phyloP scores from a whole-genome alignment of 176 grass and related monocot species.

The Ananas comosus region DNA sequence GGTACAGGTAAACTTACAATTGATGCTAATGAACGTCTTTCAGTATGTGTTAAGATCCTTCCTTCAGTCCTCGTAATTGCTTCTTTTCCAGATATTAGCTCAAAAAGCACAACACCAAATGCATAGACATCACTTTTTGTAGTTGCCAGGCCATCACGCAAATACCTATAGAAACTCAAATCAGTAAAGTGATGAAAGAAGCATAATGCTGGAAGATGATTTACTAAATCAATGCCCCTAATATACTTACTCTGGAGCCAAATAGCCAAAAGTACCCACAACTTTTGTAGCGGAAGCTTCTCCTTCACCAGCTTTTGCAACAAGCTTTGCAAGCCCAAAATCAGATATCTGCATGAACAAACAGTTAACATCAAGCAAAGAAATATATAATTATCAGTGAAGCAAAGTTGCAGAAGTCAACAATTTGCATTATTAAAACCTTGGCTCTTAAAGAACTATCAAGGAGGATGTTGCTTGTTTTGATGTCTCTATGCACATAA shows the following conservation, averaged over 20 bases:
- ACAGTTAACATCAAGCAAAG: not conserved
- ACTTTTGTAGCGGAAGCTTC: conserved; percentile 96
- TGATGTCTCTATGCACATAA: conserved; percentile 99
- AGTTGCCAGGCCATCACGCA: conserved; percentile 86
- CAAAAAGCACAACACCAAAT: conserved; percentile 92
- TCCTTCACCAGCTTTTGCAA: conserved; percentile 73
- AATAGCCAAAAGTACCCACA: conserved; percentile 96
- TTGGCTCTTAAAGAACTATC: conserved; percentile 85
- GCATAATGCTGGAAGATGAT: not conserved
- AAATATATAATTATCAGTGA: conserved; percentile 7
- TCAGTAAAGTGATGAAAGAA: conserved; percentile 13
- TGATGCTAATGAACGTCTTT: conserved; percentile 85
- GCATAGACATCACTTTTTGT: conserved; percentile 96
- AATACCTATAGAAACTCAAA: conserved; percentile 53
- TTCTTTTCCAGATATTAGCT: conserved; percentile 88
- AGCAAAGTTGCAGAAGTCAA: conserved; percentile 11
- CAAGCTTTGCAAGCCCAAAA: conserved; percentile 96
- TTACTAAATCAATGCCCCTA: conserved; percentile 4
- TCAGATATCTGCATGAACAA: conserved; percentile 68
- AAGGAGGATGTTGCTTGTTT: conserved; percentile 98
- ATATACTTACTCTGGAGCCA: conserved; percentile 83
- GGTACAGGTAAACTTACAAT: conserved; percentile 62
- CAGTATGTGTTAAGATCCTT: conserved; percentile 42
- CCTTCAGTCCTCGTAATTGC: conserved; percentile 76
- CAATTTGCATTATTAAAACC: conserved; percentile 32